Percentiles rank a stretch among this genome's conserved stretches.
phyloP scores from a whole-genome alignment of 2,329 filamentous ascomycete species.

The Dryadomyces quercus-mongolicae region DNA sequence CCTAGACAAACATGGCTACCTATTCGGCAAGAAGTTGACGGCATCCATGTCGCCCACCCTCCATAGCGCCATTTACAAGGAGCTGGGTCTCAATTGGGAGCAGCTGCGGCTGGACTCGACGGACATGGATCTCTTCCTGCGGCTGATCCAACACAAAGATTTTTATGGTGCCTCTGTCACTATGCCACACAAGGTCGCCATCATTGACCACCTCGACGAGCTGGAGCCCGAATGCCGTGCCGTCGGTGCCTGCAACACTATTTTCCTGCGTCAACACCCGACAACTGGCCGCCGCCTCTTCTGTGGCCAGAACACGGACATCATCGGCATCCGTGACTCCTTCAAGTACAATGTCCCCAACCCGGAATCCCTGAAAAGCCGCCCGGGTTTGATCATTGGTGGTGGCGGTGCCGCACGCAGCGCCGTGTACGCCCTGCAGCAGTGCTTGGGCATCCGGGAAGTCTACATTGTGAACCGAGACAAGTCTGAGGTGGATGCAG shows the following conservation, averaged over 20 bases:
- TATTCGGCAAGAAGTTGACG: slow-evolving; percentile 44
- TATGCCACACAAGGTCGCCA: slow-evolving; percentile 74
- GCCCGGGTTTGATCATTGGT: slow-evolving; percentile 61
- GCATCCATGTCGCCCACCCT: slow-evolving; percentile 43
- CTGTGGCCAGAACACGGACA: slow-evolving; percentile 73
- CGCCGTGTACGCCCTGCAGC: slow-evolving; percentile 62
- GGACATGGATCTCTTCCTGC: slow-evolving; percentile 34
- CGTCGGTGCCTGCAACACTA: slow-evolving; percentile 70
- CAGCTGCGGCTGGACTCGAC: slow-evolving; percentile 40
- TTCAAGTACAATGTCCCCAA: slow-evolving; percentile 43
- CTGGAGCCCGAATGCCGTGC: slow-evolving; percentile 60
- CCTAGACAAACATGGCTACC: slow-evolving; percentile 36
- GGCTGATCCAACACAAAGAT: slow-evolving; percentile 40
- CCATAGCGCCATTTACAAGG: slow-evolving; percentile 40
- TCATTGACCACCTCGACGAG: slow-evolving; percentile 60
- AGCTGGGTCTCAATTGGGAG: slow-evolving; percentile 36
- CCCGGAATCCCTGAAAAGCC: slow-evolving; percentile 35
- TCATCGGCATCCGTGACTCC: slow-evolving; percentile 63
- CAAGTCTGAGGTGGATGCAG: slow-evolving; percentile 49
- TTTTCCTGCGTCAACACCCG: slow-evolving; percentile 47
- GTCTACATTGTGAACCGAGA: slow-evolving; percentile 75
- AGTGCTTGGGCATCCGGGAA: slow-evolving; percentile 52
- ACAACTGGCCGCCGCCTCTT: slow-evolving; percentile 33
- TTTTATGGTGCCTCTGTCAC: slow-evolving; percentile 64
- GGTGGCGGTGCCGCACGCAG: slow-evolving; percentile 69